Evolutionary conservation across 169 alveolate genomes (phyloP), one percentile per base, ranked within the genome.

Genomic region (Cryptosporidium bovis): DNA sequence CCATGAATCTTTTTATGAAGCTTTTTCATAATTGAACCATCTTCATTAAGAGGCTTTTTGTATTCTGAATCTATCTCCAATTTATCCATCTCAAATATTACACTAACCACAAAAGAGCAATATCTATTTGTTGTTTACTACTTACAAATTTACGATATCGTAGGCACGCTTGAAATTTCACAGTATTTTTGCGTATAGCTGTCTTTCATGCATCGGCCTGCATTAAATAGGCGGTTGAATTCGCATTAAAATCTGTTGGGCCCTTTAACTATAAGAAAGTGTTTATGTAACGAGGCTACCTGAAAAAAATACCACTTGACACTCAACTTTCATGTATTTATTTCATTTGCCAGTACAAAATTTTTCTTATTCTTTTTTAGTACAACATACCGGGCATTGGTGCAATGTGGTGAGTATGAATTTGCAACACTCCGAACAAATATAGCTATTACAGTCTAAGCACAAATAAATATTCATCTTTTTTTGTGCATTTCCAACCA

Each of bases 331-430:
- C 10, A 40, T 40, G 48, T 8, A 40, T 8, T 6, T 40, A 40
- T 6, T 40, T 24, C 0, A 24, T 40, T 40, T 1, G 1, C 10
- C 10, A 40, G 10, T 40, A 40, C 10, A 40, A 40, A 0, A 8
- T 6, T 3, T 40, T 8, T 8, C 0, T 8, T 40, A 40, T 40
- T 40, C 48, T 40, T 40, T 40, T 40, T 8, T 40, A 4, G 44
- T 44, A 44, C 69, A 77, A 20, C 87, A 77, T 36, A 27, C 51
- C 56, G 87, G 87, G 36, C 87, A 77, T 62, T 77, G 87, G 15
- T 77, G 87, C 3, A 77, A 60, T 56, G 71, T 62, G 34, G 33
- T 20, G 46, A 77, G 65, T 5, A 77, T 77, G 27, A 77, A 56
- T 44, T 15, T 60, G 56, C 87, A 77, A 48, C 87, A 77, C 24